Evolutionary conservation across 2,329 filamentous ascomycete genomes (phyloP), one percentile per base, ranked within the genome.

Genomic region (Epichloe gansuensis): DNA sequence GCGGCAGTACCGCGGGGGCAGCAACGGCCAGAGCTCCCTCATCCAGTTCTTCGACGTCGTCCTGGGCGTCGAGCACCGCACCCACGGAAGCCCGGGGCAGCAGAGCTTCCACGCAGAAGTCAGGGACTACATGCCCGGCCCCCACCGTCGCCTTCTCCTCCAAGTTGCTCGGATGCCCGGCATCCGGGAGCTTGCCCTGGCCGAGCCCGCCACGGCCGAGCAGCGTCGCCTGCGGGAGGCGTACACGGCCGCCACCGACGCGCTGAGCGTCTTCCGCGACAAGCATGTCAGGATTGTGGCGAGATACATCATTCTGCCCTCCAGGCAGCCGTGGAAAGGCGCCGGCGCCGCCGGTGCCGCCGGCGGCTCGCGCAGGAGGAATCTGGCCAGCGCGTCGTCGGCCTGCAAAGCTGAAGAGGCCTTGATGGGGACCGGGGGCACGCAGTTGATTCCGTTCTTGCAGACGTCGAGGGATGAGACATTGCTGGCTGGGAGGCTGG

Each of bases 11-110:
- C 81, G 87, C n/a, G 91, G 91, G 17, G 91, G 91, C 4, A 94
- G 88, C 66, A 96, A 96, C 62, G 91, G 91, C 0, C 91, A 97
- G 67, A 91, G 86, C 67, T 94, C 88, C 0, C 74, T 95, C 43
- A 90, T 97, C 54, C 90, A 96, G 62, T 93, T 95, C 71, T 89
- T 95, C 67, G 91, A 97, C 64, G 78, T 94, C 13, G 80, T 90
- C 0, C 76, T 97, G 0, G 88, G 89, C 2, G 77, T 97, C 13
- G 84, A 94, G 62, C 91, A 97, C 69, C 63, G 62, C 2, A 67
- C 70, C 2, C 68, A 68, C 47, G 72, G 71, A 1, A 67, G 66
- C 54, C 58, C 59, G 21, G 63, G 59, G 9, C 59, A 61, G 45
- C 59, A 62, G 17, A 72, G 69, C 55, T 80, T 75, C 58, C 76